Evolutionary conservation across 169 alveolate species (phyloP), one percentile per base, ranked within the genome.

Genomic region (Cryptosporidium meleagridis): DNA sequence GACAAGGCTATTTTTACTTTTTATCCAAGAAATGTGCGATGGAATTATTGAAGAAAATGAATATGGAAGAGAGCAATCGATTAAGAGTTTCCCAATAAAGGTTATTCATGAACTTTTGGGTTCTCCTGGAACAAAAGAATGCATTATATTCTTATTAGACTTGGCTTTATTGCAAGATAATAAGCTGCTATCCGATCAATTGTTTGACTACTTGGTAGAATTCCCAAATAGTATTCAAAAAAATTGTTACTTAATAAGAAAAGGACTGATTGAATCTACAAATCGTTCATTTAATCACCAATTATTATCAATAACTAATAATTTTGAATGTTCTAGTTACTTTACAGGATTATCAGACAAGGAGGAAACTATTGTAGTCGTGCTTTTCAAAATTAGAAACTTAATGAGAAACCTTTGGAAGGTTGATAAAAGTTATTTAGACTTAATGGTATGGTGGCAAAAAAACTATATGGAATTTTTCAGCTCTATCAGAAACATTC

Each of bases 81-180:
- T 80, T 7, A 39, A 33, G 9, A 45, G 70, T 14, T 23, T 80
- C 5, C 69, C 89, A 10, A 18, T 80, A 5, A 80, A 80, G 35
- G 29, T 80, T 23, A 29, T 65, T 80, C 89, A 80, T 69, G 89
- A 80, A 29, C 89, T 80, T 21, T 39, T 80, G 26, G 75, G 75
- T 3, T 80, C 80, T 37, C 89, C 89, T 45, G 75, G 73, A 37
- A 59, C 75, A 37, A 80, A 80, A 26, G 89, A 80, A 5, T 44
- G 75, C 48, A 44, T 44, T 14, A 33, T 65, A 45, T 80, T 80
- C 31, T 51, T 59, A 39, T 61, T 80, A 23, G 89, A 80, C 23
- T 80, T 80, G 55, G 80, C 75, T 29, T 44, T 65, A 0, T 44
- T 80, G 26, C 89, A 80, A 39, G 69, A 65, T 23, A 80, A 80